A percentile compares a stretch with the other conserved stretches of the same genome.
Conservation (phyloP, 352 stramenopile species). For the Phytophthora colocasiae region DNA sequence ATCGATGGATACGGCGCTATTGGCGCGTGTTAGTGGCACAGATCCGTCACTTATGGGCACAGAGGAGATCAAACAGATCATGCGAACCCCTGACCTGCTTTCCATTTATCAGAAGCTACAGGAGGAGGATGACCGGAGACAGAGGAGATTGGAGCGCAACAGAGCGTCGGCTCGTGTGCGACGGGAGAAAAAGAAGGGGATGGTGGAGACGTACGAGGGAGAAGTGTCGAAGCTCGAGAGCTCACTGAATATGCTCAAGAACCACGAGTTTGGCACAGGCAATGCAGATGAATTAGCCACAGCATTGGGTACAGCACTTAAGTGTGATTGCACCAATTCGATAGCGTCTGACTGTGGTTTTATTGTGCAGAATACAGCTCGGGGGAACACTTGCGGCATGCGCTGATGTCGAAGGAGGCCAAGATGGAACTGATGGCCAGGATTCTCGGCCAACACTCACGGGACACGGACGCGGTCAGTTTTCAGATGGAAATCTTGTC, state of each 20-base stretch:
- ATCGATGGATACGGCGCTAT: conserved; percentile 78
- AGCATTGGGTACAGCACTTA: conserved; percentile 67
- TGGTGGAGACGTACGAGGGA: conserved; percentile 88
- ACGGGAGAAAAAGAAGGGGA: conserved; percentile 89
- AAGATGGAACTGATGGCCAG: conserved; percentile 85
- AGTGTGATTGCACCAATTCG: neutral
- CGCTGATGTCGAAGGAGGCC: conserved; percentile 85
- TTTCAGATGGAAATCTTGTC: conserved; percentile 10
- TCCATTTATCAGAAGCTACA: conserved; percentile 91
- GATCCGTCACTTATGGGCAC: conserved; percentile 80
- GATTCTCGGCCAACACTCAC: conserved; percentile 81
- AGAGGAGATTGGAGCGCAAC: conserved; percentile 81
- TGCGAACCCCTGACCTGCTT: conserved; percentile 81
- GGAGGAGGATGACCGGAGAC: conserved; percentile 84
- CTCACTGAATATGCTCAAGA: conserved; percentile 79
- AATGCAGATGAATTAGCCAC: conserved; percentile 71
- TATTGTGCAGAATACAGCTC: conserved; percentile 67
- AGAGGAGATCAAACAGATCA: conserved; percentile 91
- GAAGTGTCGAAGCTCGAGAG: conserved; percentile 91
- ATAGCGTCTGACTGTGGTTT: conserved; percentile 1
- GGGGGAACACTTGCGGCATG: conserved; percentile 80
- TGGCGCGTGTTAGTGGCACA: conserved; percentile 82
- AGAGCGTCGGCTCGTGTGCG: conserved; percentile 81
- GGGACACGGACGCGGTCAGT: conserved; percentile 71
- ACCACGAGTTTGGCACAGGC: conserved; percentile 77